These are phyloP conservation scores for Talaromyces sp. DNA, from an alignment of 2,329 filamentous ascomycete genomes.

Conservation along the genomic window DNA sequence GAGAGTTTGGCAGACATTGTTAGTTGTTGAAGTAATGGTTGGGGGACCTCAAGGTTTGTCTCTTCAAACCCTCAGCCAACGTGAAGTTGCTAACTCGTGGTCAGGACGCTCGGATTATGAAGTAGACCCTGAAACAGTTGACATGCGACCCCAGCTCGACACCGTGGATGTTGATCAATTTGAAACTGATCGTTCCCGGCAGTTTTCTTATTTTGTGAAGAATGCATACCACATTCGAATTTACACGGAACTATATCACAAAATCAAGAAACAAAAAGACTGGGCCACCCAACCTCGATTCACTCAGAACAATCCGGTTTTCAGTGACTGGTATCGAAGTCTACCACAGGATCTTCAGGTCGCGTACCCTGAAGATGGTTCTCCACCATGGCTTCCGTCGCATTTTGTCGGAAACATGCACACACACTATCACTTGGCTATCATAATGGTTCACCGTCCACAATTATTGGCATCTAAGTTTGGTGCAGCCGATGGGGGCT, in stretches of 20 bases:
- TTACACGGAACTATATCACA: conserved; percentile 71
- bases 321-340: conserved; percentile 70
- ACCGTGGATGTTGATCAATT: conserved; percentile 66
- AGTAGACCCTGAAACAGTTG: conserved; percentile 70
- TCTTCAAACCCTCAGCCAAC: neutral
- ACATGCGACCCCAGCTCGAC: conserved; percentile 65
- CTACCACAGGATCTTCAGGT: conserved; percentile 76
- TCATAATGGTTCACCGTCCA: conserved; percentile 84
- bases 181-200: conserved; percentile 74
- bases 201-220: conserved; percentile 77
- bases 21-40: conserved; percentile 86
- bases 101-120: conserved; percentile 73
- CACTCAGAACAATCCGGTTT: conserved; percentile 71
- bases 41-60: conserved; percentile 80
- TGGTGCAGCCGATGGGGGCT: conserved; percentile 65
- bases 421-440: conserved; percentile 78
- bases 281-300: conserved; percentile 87
- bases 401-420: conserved; percentile 88
- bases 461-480: conserved; percentile 77
- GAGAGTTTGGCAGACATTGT: conserved; percentile 83
- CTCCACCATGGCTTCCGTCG: conserved; percentile 77
- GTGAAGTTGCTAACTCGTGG: conserved; percentile 20
- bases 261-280: conserved; percentile 70
- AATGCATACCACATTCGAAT: conserved; percentile 73
- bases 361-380: conserved; percentile 71